Base-by-base conservation (phyloP, 23 red algal species). In the Gracilariopsis chorda region DNA sequence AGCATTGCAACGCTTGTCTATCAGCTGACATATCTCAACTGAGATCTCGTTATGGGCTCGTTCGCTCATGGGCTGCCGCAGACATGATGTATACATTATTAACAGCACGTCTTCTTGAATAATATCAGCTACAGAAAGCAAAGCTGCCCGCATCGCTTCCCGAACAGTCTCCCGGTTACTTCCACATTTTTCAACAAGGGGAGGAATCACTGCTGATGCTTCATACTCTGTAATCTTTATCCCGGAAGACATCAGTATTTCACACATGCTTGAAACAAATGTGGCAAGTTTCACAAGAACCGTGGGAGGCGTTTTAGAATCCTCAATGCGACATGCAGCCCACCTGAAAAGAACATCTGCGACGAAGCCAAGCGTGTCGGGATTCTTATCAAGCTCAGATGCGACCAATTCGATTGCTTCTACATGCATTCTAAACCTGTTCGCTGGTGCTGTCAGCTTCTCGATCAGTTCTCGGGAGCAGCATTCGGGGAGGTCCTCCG, bases 171-270 rank as follows among this genome's bases (percentile, higher is more conserved):
- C 80, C 1, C 91, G 43, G 29, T 85, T 75, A 51, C 80, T 86
- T 6, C 80, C 91, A 30, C 57, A 56, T 47, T 86, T 85, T 21
- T 94, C 91, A 4, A 85, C 80, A 35, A 94, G 32, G 1, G 82
- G 79, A 19, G 91, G 91, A 63, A 94, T 59, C 29, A 94, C 46
- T 32, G 91, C 82, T 32, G 74, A 86, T 48, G 91, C 81, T 52
- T 94, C 91, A 72, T 94, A 94, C 52, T 94, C 91, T 42, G 67
- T 73, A 17, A 94, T 60, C 25, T 77, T 84, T 39, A 67, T 43
- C 28, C 91, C 91, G 21, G 91, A 87, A 51, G 91, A 85, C 39
- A 94, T 79, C 10, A 94, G 59, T 30, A 94, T 71, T 57, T 94
- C 91, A 68, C 80, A 85, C 23, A 94, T 85, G 41, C 55, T 78